phyloP scores from a whole-genome alignment of 768 basidiomycete genomes.

The Tephrocybe sp. region DNA sequence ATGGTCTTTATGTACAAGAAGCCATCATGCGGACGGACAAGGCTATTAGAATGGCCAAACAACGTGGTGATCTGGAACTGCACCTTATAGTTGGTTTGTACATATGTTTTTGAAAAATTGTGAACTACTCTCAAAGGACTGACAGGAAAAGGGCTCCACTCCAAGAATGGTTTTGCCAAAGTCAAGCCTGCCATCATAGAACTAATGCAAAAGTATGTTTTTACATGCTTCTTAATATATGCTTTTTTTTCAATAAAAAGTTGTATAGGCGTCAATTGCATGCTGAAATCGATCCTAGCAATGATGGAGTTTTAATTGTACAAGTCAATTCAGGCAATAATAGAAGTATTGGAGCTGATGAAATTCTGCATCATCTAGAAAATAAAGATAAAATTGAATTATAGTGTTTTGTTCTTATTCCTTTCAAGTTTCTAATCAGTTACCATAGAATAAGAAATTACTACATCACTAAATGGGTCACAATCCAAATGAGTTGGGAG shows the following conservation, averaged over 20 bases:
- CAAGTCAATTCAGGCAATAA: conserved; percentile 46
- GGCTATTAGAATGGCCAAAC: conserved; percentile 66
- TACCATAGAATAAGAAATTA: too few relatives aligned
- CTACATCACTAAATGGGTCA: too few relatives aligned
- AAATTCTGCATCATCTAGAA: conserved; percentile 54
- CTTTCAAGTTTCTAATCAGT: too few relatives aligned
- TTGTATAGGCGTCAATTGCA: conserved; percentile 61
- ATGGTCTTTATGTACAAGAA: conserved; percentile 93
- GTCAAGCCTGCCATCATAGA: conserved; percentile 90
- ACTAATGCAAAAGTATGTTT: conserved; percentile 71
- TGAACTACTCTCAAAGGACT: not conserved
- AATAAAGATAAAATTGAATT: conserved; percentile 52
- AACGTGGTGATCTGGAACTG: conserved; percentile 59
- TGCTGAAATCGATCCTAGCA: conserved; percentile 74
- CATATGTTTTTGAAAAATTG: not conserved
- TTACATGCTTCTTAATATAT: not conserved
- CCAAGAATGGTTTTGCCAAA: conserved; percentile 71
- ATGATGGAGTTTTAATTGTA: conserved; percentile 83
- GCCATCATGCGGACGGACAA: conserved; percentile 72
- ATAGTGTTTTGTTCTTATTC: conserved; percentile 59
- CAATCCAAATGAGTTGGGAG: too few relatives aligned
- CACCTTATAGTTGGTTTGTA: conserved; percentile 81
- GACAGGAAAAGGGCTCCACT: conserved; percentile 88
- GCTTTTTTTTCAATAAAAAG: not conserved
- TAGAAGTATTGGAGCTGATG: conserved; percentile 50